These are phyloP conservation scores for Picochlorum sp. DNA, from an alignment of 139 green algal genomes.

Conservation along the genomic window DNA sequence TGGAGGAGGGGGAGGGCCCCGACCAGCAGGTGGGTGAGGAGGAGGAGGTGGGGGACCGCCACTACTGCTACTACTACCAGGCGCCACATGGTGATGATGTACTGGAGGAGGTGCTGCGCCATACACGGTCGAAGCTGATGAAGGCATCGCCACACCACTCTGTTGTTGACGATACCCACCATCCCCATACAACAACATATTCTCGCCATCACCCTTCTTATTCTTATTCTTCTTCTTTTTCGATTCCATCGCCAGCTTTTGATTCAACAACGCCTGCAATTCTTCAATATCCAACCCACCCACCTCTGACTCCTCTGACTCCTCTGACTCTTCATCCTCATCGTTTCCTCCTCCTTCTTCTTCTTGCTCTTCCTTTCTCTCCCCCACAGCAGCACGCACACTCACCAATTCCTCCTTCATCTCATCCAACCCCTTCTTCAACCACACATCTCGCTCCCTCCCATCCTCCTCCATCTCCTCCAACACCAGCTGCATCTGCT, in stretches of 20 bases:
- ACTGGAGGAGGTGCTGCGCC: no score
- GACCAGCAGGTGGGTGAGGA: neutral
- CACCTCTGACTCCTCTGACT: neutral
- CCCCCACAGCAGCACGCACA: conserved; percentile 13
- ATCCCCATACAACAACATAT: no score
- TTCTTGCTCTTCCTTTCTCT: neutral
- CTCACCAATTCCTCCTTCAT: conserved; percentile 38
- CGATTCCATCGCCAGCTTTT: no score
- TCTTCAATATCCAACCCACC: no score
- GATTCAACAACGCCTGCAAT: no score
- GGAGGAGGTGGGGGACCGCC: neutral
- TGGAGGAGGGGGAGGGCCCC: neutral
- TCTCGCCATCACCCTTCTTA: no score
- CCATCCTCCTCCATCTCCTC: conserved; percentile 32
- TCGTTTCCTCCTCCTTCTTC: neutral
- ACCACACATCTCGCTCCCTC: conserved; percentile 14
- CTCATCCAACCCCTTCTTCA: conserved; percentile 38
- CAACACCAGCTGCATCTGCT: conserved; percentile 32
- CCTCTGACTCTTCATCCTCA: neutral
- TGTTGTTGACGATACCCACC: no score
- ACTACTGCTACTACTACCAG: no score
- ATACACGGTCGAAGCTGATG: no score
- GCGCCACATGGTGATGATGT: no score
- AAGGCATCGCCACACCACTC: no score
- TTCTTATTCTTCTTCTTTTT: neutral